These are phyloP conservation scores for Xylaria longipes DNA, from an alignment of 495 filamentous ascomycete species.

Conservation along the genomic window DNA sequence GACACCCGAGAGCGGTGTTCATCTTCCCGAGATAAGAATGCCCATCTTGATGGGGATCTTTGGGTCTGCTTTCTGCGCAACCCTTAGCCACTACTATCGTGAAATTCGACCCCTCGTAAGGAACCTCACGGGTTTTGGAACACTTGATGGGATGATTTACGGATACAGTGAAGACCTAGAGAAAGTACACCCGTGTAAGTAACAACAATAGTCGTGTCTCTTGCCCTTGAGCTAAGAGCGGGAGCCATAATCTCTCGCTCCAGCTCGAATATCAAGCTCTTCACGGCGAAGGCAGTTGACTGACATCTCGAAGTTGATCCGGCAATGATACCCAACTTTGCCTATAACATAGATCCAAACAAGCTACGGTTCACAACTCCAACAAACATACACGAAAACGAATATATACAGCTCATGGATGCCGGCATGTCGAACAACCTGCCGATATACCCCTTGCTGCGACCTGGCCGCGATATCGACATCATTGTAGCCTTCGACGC, in stretches of 20 bases:
- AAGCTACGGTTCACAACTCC: constrained; percentile 76
- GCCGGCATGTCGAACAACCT: constrained; percentile 98
- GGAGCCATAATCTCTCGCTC: not conserved
- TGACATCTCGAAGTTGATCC: constrained; percentile 65
- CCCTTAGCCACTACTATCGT: constrained; percentile 92
- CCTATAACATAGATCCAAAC: constrained; percentile 72
- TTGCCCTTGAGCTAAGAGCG: not conserved
- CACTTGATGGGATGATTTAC: constrained; percentile 85
- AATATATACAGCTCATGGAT: constrained; percentile 89
- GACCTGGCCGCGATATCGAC: constrained; percentile 86
- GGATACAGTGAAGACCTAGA: constrained; percentile 80
- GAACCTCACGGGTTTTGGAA: constrained; percentile 73
- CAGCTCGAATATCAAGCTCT: not conserved
- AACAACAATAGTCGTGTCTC: not conserved
- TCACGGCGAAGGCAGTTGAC: not conserved
- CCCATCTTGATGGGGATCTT: constrained; percentile 89
- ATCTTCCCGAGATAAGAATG: constrained; percentile 80
- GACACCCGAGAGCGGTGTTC: constrained; percentile 58
- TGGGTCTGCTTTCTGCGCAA: constrained; percentile 95
- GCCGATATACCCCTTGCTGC: constrained; percentile 90
- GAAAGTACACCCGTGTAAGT: constrained; percentile 75
- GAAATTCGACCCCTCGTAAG: constrained; percentile 83
- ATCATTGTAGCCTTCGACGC: constrained; percentile 91
- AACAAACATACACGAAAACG: constrained; percentile 68
- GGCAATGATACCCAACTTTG: constrained; percentile 85